A percentile compares a stretch with the other conserved stretches of the same genome.
Evolutionary conservation across 176 grass and related monocot genomes (phyloP).

Genomic region (Rhynchospora pubera): DNA sequence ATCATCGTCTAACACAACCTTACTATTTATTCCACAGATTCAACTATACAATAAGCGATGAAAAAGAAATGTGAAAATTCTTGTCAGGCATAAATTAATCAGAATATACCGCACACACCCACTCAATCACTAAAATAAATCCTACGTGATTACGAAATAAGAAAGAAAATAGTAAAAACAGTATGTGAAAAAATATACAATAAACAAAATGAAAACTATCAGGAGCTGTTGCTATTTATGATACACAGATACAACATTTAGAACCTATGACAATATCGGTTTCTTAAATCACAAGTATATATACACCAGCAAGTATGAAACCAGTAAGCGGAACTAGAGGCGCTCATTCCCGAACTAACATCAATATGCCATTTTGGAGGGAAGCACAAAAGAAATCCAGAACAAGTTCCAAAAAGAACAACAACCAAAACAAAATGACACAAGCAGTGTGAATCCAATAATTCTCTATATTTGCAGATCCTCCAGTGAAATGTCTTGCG

Average conservation of each 20-base stretch:
- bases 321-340: background rate
- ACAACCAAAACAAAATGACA: slow-evolving; percentile 3
- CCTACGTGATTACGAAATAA: background rate
- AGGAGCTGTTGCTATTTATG: slow-evolving; percentile 4
- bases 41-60: background rate
- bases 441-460: background rate
- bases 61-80: background rate
- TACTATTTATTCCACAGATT: background rate
- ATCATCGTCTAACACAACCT: background rate
- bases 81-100: too few relatives aligned
- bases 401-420: slow-evolving; percentile 15
- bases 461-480: slow-evolving; percentile 59
- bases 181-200: background rate
- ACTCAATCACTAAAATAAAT: background rate
- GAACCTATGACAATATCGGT: slow-evolving; percentile 10
- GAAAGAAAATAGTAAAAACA: background rate
- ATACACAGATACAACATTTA: slow-evolving; percentile 22
- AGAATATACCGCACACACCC: too few relatives aligned
- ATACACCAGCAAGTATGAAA: slow-evolving; percentile 16
- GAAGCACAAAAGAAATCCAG: slow-evolving; percentile 19
- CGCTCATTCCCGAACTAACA: background rate
- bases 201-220: slow-evolving; percentile 2
- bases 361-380: slow-evolving; percentile 8
- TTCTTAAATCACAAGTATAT: slow-evolving; percentile 21
- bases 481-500: slow-evolving; percentile 62